A percentile compares a stretch with the other conserved stretches of the same genome.
Conservation (phyloP, 2,329 filamentous ascomycete genomes). For the Calycina marina region DNA sequence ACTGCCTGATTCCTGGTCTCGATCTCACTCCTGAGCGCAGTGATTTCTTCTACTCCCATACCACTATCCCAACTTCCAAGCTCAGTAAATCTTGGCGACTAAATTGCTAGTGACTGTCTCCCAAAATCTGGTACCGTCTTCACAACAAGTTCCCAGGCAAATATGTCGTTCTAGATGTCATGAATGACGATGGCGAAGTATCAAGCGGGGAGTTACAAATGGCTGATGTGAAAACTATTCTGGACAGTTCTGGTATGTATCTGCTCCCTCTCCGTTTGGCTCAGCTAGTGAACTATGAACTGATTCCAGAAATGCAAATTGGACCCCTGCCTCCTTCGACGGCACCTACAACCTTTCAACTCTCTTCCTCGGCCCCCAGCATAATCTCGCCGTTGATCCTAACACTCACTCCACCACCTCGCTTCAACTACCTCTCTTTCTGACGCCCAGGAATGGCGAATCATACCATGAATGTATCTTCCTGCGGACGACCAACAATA, state of each 20-base stretch:
- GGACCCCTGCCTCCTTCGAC: neutral
- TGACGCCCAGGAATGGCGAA: neutral
- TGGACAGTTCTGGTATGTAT: neutral
- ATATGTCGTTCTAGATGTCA: neutral
- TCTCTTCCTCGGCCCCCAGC: neutral
- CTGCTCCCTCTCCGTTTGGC: neutral
- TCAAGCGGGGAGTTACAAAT: neutral
- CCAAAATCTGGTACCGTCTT: neutral
- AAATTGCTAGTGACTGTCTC: too few species aligned
- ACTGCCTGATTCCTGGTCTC: too few species aligned
- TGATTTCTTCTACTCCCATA: too few species aligned
- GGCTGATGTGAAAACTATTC: neutral
- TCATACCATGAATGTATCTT: neutral
- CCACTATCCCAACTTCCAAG: too few species aligned
- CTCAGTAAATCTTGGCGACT: too few species aligned
- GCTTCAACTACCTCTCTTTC: neutral
- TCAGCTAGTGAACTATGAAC: neutral
- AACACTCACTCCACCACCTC: neutral
- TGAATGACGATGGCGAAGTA: neutral
- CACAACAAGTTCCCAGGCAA: neutral
- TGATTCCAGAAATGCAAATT: neutral
- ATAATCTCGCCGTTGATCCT: too few species aligned
- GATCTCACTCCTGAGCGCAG: too few species aligned
- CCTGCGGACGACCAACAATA: neutral
- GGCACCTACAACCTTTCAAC: neutral